Conservation (phyloP, 176 grass and related monocot genomes). For the Oryza punctata region DNA sequence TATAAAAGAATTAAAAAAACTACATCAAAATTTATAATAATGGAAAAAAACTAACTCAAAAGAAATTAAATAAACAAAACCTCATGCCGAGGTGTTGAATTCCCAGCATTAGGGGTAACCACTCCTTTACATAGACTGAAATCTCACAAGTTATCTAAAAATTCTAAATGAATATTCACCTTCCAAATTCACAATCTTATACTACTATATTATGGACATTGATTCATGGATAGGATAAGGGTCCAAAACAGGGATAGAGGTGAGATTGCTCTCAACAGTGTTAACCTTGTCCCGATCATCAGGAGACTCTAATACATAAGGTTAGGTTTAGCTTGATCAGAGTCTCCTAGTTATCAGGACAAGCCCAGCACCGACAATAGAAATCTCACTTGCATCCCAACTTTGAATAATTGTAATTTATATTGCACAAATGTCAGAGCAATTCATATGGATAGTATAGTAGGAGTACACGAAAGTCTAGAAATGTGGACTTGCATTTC, state of each 20-base stretch:
- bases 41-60: neutral
- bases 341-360: too few relatives aligned
- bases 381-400: too few relatives aligned
- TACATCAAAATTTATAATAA: conserved; percentile 30
- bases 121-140: neutral
- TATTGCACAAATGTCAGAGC: neutral
- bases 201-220: neutral
- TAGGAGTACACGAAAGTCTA: neutral
- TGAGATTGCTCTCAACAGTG: neutral
- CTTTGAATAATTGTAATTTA: too few relatives aligned
- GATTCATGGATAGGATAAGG: neutral
- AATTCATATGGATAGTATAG: neutral
- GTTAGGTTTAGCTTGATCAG: too few relatives aligned
- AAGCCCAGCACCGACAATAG: too few relatives aligned
- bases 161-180: neutral
- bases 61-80: neutral
- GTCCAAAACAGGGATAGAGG: neutral
- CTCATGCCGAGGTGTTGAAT: neutral
- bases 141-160: neutral
- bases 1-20: conserved; percentile 35
- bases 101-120: neutral
- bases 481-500: neutral
- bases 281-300: too few relatives aligned
- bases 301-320: too few relatives aligned
- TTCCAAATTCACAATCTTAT: conserved; percentile 14